Conservation (phyloP, 2,329 filamentous ascomycete species). For the Xylariaceae sp. region DNA sequence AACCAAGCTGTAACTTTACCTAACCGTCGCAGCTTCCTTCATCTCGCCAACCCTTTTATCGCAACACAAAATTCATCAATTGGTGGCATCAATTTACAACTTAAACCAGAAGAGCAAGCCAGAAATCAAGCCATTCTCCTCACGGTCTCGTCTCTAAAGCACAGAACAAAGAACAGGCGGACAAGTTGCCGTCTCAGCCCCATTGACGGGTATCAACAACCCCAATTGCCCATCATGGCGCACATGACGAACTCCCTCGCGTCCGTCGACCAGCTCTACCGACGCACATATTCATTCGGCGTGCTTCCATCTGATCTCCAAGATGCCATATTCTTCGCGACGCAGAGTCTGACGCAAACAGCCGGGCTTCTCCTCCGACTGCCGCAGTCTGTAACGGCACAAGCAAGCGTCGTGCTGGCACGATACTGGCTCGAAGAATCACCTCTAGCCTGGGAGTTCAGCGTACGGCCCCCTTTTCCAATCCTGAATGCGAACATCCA, state of each 20-base stretch:
- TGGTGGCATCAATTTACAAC: not conserved
- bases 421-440: constrained; percentile 68
- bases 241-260: constrained; percentile 67
- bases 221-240: constrained; percentile 40
- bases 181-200: not conserved
- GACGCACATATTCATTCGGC: constrained; percentile 47
- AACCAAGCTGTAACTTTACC: no score
- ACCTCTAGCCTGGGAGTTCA: constrained; percentile 54
- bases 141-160: not conserved
- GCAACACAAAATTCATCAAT: no score
- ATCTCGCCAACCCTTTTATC: no score
- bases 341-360: constrained; percentile 69
- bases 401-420: constrained; percentile 75
- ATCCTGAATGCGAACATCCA: not conserved
- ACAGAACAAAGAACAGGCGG: not conserved
- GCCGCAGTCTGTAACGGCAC: constrained; percentile 78
- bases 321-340: constrained; percentile 64
- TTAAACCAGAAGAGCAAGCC: not conserved
- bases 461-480: constrained; percentile 33
- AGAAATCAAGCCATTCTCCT: not conserved
- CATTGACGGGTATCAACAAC: not conserved
- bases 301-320: constrained; percentile 63
- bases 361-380: constrained; percentile 77
- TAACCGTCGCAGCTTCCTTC: no score
- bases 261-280: constrained; percentile 62